Conservation (phyloP, 306 rosid species). For the Neltuma alba region DNA sequence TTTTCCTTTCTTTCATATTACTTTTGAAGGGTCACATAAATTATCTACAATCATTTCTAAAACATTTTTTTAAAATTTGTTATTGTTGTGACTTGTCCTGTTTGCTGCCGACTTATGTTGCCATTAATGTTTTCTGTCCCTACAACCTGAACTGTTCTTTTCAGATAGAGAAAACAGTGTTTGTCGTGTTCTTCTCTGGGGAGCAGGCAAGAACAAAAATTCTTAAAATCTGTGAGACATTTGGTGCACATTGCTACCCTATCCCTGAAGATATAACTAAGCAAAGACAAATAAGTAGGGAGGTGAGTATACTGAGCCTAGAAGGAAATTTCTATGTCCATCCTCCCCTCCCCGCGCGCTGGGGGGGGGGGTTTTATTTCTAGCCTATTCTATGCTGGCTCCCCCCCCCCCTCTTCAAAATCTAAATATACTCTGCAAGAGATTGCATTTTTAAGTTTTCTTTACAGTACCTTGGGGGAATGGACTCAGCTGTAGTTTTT, state of each 20-base stretch:
- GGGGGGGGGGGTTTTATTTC: not conserved
- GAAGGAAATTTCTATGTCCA: slow-evolving; percentile 32
- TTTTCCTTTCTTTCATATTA: slow-evolving; percentile 39
- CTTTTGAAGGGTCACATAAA: slow-evolving; percentile 35
- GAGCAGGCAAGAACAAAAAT: slow-evolving; percentile 93
- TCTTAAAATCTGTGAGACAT: slow-evolving; percentile 96
- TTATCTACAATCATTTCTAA: not conserved
- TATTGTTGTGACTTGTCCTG: slow-evolving; percentile 32
- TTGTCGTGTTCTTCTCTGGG: slow-evolving; percentile 97
- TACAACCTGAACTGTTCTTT: slow-evolving; percentile 37
- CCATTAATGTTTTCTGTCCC: slow-evolving; percentile 32
- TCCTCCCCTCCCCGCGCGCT: not conserved
- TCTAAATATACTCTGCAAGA: slow-evolving; percentile 14
- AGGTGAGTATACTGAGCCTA: slow-evolving; percentile 60
- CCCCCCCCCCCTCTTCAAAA: not conserved
- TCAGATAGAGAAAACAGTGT: slow-evolving; percentile 93
- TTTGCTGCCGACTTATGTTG: slow-evolving; percentile 33
- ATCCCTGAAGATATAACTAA: slow-evolving; percentile 93
- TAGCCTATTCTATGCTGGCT: slow-evolving; percentile 16
- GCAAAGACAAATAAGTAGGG: slow-evolving; percentile 92
- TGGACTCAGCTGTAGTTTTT: not conserved
- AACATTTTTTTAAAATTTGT: slow-evolving; percentile 16
- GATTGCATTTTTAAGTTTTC: slow-evolving; percentile 19
- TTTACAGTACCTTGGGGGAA: not conserved
- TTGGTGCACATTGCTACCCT: slow-evolving; percentile 97